Evolutionary conservation across 2,329 filamentous ascomycete genomes (phyloP), one percentile per base, ranked within the genome.

Genomic region (Chrysoporthe austroafricana): DNA sequence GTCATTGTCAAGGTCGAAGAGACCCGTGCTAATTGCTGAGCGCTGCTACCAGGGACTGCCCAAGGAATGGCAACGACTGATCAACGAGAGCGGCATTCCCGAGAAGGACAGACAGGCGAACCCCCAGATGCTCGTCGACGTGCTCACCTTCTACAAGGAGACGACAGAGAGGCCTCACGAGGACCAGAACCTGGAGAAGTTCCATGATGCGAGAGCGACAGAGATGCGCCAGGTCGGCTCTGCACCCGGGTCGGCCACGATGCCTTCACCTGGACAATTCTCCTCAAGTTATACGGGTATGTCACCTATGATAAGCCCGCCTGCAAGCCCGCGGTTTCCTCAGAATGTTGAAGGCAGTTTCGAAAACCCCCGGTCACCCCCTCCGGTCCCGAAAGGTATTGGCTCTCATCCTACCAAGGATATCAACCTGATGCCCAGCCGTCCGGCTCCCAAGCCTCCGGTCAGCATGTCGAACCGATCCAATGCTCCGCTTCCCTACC

Each of bases 141-240:
- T 99, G 74, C 90, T 99, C 80, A 92, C 91, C 69, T 98, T 98
- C 78, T 98, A 97, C 84, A 96, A 97, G 79, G 95, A 97, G 81
- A 97, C 93, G 71, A 91, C 92, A 36, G 93, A 95, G 73, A 85
- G 84, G 73, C 89, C 88, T 68, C 88, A 89, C 70, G 93, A 97
- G 76, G 93, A 97, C 75, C 91, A 92, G 74, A 91, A 96, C 67
- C 93, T 96, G 84, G 94, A 98, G 79, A 99, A 99, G 79, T 97
- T 99, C 78, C 93, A 96, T 74, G 90, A 97, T 81, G 93, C 91
- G 64, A 89, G 90, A 74, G 85, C 90, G 11, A 77, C 81, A 69
- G 85, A 87, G 68, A 75, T 81, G 73, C 82, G 84, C 64, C 79
- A 83, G 72, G 77, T 81, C 72, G 73, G 79, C 72, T 74, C 78